Evolutionary conservation across 306 rosid genomes (phyloP), one percentile per base, ranked within the genome.

Genomic region (apple (Malus domestica)): DNA sequence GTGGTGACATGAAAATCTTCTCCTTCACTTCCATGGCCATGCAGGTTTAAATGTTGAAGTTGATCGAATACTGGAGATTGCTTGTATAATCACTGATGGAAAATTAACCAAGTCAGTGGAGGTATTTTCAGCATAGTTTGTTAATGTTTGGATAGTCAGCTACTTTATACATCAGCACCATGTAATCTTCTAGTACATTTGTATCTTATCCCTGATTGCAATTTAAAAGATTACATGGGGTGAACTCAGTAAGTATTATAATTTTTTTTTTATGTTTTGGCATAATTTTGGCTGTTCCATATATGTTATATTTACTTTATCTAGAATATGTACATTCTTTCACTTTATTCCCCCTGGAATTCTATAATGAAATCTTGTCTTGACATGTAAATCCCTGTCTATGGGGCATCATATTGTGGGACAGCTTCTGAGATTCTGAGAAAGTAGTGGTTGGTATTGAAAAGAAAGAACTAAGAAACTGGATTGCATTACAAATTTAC

Each of bases 31-130:
- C 46, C 73, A 73, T 49, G 75, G 12, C 4, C 73, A 38, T 83
- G 85, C 85, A 95, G 98, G 98, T 73, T 87, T 95, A 78, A 72
- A 90, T 82, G 74, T 92, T 80, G 97, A 95, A 82, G 90, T 82
- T 81, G 98, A 95, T 76, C 84, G 96, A 78, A 95, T 95, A 75
- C 66, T 95, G 76, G 98, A 95, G 90, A 92, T 95, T 84, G 98
- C 98, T 75, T 95, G 98, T 78, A 90, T 95, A 74, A 73, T 92
- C 62, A 89, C 98, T 60, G 93, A 95, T 80, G 98, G 98, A 54
- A 83, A 51, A 64, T 85, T 95, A 77, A 83, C 87, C 85, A 95
- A 92, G 84, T 73, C 83, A 1, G 66, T 88, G 35, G 98, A 95
- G 97, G 98, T 95, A 89, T 70, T 54, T 77, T 38, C 57, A 23